Evolutionary conservation across 106 monocot genomes (phyloP).

Genomic region (Acorus calamus): DNA sequence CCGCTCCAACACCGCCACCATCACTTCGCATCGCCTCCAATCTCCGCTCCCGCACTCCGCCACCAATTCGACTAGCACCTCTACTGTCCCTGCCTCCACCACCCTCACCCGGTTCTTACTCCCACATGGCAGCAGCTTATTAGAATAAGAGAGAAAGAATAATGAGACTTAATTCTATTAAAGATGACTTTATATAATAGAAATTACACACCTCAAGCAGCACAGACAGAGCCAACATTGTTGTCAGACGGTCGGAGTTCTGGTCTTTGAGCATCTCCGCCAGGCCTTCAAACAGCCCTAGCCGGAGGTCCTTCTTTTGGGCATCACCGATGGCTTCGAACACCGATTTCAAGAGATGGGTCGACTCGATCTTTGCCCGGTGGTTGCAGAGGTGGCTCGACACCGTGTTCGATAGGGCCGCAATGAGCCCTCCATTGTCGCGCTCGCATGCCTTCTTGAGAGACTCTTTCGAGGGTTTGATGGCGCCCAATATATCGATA

Average conservation of each 20-base stretch:
- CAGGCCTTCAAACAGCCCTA: constrained; percentile 15
- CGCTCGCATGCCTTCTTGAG: constrained; percentile 13
- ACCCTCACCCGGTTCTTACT: constrained; percentile 17
- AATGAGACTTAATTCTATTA: too few species aligned
- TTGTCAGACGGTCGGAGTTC: constrained; percentile 11
- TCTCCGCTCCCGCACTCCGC: constrained; percentile 19
- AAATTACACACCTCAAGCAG: constrained; percentile 1
- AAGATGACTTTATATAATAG: too few species aligned
- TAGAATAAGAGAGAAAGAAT: too few species aligned
- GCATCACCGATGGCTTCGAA: constrained; percentile 12
- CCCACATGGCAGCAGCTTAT: background rate
- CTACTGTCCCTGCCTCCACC: constrained; percentile 24
- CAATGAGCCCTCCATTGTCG: constrained; percentile 16
- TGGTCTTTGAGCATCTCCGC: constrained; percentile 33
- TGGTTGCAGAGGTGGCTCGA: constrained; percentile 9
- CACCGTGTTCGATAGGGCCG: constrained; percentile 4
- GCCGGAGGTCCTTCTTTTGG: constrained; percentile 2
- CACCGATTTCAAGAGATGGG: constrained; percentile 15
- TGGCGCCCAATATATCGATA: constrained; percentile 7
- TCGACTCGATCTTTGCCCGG: constrained; percentile 15
- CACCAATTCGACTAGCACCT: constrained; percentile 25
- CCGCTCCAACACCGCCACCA: constrained; percentile 17
- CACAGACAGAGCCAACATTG: constrained; percentile 10
- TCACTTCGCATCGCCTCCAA: constrained; percentile 20
- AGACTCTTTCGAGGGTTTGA: constrained; percentile 9